phyloP scores from a whole-genome alignment of 2,329 filamentous ascomycete genomes.

The Coniochaeta hoffmannii region DNA sequence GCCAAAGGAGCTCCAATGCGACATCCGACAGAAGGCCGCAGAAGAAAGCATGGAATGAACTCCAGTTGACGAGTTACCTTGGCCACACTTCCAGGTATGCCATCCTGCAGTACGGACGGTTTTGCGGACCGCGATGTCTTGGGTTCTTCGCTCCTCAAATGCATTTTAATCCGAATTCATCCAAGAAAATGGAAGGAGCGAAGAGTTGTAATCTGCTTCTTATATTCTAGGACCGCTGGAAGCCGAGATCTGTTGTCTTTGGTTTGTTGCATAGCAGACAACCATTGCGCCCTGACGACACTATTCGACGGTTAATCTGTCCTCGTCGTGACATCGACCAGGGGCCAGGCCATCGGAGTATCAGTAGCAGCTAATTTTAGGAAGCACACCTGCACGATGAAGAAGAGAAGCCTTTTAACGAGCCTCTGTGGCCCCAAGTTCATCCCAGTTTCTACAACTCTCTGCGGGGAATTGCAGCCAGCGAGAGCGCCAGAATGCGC shows the following conservation, averaged over 20 bases:
- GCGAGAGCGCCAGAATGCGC: background rate
- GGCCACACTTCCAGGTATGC: too few species aligned
- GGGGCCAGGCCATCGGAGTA: background rate
- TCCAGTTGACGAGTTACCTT: too few species aligned
- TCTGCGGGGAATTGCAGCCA: background rate
- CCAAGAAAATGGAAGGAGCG: background rate
- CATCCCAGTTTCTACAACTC: background rate
- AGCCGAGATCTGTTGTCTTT: background rate
- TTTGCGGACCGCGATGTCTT: background rate
- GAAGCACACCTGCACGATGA: background rate
- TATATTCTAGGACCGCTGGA: conserved; percentile 3
- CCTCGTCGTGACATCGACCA: background rate
- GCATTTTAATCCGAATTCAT: background rate
- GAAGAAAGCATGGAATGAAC: too few species aligned
- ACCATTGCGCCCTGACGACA: background rate
- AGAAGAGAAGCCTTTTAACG: background rate
- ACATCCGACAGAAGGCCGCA: too few species aligned
- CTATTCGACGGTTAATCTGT: background rate
- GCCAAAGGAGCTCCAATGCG: too few species aligned
- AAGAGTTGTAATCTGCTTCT: background rate
- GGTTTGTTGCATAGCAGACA: background rate
- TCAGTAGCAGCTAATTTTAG: background rate
- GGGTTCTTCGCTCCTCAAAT: background rate
- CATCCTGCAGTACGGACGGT: too few species aligned
- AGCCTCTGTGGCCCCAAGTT: background rate